Evolutionary conservation across 805 yeast species (phyloP).

Genomic region (Saccharomycopsis oosterbeekiorum): DNA sequence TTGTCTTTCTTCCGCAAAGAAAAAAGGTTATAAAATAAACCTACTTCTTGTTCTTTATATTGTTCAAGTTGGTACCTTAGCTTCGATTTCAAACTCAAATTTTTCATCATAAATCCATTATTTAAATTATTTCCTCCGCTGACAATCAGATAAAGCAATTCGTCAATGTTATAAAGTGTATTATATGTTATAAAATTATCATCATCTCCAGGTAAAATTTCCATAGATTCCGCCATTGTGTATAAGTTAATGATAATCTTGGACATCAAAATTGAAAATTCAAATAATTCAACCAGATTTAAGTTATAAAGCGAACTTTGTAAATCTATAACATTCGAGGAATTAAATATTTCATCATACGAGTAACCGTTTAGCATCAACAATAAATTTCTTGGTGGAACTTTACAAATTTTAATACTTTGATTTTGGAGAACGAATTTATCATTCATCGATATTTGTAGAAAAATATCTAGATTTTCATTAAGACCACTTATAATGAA

Average conservation of each 20-base stretch:
- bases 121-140: slow-evolving; percentile 11
- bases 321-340: slow-evolving; percentile 10
- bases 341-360: slow-evolving; percentile 15
- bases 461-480: slow-evolving; percentile 10
- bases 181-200: slow-evolving; percentile 2
- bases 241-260: slow-evolving; percentile 10
- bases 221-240: slow-evolving; percentile 2
- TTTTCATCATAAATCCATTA: neutral
- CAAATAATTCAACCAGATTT: slow-evolving; percentile 14
- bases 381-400: slow-evolving; percentile 8
- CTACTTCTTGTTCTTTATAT: neutral
- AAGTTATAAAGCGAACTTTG: neutral
- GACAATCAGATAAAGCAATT: slow-evolving; percentile 11
- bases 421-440: neutral
- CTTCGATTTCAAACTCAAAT: slow-evolving; percentile 5
- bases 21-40: slow-evolving; percentile 1
- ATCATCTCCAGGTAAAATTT: neutral
- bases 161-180: slow-evolving; percentile 12
- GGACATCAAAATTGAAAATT: slow-evolving; percentile 8
- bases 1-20: neutral
- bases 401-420: neutral
- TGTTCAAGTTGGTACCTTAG: slow-evolving; percentile 10
- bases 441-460: slow-evolving; percentile 4
- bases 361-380: slow-evolving; percentile 9
- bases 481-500: slow-evolving; percentile 11